Conservation (phyloP, 2,329 filamentous ascomycete species). For the Daldinia sp. region DNA sequence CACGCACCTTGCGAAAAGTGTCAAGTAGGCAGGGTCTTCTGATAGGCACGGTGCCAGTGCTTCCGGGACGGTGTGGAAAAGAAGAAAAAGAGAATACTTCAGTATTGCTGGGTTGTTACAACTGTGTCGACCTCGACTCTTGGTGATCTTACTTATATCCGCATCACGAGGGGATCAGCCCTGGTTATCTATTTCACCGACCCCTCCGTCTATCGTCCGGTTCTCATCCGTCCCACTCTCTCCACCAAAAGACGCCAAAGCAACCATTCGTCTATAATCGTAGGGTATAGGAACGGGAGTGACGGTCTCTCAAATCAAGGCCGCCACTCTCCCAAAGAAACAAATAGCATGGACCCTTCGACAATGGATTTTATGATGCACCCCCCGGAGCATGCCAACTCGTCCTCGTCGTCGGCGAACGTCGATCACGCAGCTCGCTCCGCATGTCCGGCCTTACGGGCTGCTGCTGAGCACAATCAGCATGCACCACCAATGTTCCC, state of each 20-base stretch:
- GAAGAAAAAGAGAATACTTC: constrained; percentile 6
- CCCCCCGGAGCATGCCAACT: constrained; percentile 39
- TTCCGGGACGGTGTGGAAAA: constrained; percentile 16
- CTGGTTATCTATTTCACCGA: constrained; percentile 8
- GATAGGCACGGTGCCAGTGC: constrained; percentile 12
- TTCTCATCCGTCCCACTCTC: constrained; percentile 12
- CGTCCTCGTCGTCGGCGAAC: constrained; percentile 27
- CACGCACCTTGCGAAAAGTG: constrained; percentile 2
- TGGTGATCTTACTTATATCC: constrained; percentile 19
- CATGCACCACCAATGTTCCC: constrained; percentile 38
- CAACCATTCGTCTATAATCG: constrained; percentile 9
- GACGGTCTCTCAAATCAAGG: constrained; percentile 34
- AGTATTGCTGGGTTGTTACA: constrained; percentile 7
- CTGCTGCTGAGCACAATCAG: constrained; percentile 46
- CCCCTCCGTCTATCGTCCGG: constrained; percentile 9
- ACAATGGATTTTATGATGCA: constrained; percentile 50
- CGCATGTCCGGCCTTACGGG: constrained; percentile 50
- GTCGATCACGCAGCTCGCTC: constrained; percentile 43
- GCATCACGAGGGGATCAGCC: constrained; percentile 1
- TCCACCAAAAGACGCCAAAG: constrained; percentile 11
- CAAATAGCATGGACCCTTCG: constrained; percentile 46
- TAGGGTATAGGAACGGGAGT: constrained; percentile 32
- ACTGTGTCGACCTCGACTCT: constrained; percentile 13
- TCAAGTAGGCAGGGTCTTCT: constrained; percentile 11
- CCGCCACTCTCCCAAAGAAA: constrained; percentile 38